Conservation (phyloP, 1,139 yeast genomes). For the Pneumocystis jirovecii region DNA sequence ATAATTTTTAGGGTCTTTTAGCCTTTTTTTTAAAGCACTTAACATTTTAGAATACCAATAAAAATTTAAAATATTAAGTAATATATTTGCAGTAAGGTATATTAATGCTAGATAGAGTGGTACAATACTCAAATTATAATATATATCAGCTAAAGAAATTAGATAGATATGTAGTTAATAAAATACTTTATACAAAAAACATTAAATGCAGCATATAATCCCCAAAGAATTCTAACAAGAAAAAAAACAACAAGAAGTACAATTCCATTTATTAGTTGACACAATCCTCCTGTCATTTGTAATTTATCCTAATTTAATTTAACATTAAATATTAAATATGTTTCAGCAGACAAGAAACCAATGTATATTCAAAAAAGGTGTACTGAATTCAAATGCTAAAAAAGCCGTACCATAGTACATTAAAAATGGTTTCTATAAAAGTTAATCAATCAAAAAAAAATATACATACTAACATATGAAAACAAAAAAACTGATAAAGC, state of each 20-base stretch:
- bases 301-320: slow-evolving; percentile 9
- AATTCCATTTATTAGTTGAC: slow-evolving; percentile 55
- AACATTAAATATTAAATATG: background rate
- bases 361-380: slow-evolving; percentile 82
- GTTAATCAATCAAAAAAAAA: slow-evolving; percentile 5
- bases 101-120: background rate
- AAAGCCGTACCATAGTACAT: slow-evolving; percentile 75
- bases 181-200: slow-evolving; percentile 19
- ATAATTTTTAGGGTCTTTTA: background rate
- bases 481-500: slow-evolving; percentile 61
- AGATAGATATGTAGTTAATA: background rate
- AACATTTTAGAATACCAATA: background rate
- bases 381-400: slow-evolving; percentile 73
- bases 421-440: slow-evolving; percentile 41
- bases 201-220: slow-evolving; percentile 51
- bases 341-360: slow-evolving; percentile 47
- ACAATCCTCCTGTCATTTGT: slow-evolving; percentile 12
- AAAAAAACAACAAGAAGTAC: slow-evolving; percentile 57
- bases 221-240: slow-evolving; percentile 69
- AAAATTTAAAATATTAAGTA: background rate
- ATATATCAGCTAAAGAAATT: background rate
- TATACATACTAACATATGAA: slow-evolving; percentile 24
- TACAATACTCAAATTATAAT: background rate
- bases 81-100: background rate
- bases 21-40: background rate